These are phyloP conservation scores for Colletotrichum kahawae DNA, from an alignment of 2,329 filamentous ascomycete genomes.

Conservation along the genomic window DNA sequence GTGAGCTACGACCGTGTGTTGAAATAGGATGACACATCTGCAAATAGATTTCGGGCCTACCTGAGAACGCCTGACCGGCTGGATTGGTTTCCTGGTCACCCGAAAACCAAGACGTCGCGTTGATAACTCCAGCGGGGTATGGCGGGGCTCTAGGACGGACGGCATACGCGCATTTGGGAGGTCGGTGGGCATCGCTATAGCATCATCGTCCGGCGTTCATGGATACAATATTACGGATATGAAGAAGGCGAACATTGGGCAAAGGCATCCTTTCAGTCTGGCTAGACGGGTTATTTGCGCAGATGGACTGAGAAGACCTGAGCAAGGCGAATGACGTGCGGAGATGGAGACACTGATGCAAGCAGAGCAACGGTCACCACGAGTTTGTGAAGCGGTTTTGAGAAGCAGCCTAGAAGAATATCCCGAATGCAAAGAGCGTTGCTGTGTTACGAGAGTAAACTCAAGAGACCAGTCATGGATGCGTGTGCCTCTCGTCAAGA, in stretches of 20 bases:
- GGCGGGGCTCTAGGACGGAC: neutral
- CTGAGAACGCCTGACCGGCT: neutral
- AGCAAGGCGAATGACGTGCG: neutral
- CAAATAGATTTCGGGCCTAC: neutral
- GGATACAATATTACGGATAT: conserved; percentile 14
- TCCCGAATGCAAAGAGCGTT: conserved; percentile 4
- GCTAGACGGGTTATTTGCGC: neutral
- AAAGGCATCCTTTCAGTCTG: neutral
- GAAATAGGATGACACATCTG: conserved; percentile 49
- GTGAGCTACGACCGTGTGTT: conserved; percentile 80
- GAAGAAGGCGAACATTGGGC: neutral
- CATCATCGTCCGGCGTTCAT: conserved; percentile 21
- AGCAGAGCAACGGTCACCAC: neutral
- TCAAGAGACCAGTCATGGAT: neutral
- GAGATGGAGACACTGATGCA: neutral
- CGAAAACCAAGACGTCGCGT: neutral
- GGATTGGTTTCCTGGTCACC: neutral
- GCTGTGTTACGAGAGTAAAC: neutral
- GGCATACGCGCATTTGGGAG: conserved; percentile 2
- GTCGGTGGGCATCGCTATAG: conserved; percentile 11
- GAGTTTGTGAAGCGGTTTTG: neutral
- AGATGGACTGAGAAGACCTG: neutral
- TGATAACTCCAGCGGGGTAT: neutral
- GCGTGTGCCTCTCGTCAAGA: neutral
- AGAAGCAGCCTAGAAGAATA: neutral